phyloP scores from a whole-genome alignment of 306 rosid genomes.

The Trichosanthes truncata region DNA sequence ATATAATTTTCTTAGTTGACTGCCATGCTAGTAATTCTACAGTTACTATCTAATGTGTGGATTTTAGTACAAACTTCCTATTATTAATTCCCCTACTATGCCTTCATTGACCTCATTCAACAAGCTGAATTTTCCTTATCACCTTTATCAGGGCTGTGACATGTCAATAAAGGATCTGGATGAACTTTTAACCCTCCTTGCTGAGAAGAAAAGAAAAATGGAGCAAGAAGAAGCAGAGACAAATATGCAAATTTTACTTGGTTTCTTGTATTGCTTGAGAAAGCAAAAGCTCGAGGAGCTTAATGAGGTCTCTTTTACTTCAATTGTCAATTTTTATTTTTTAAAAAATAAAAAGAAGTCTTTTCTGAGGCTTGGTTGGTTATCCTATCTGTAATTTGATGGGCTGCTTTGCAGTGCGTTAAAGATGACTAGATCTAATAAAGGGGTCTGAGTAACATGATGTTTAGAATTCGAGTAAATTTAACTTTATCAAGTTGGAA shows the following conservation, averaged over 20 bases:
- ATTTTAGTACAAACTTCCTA: not conserved
- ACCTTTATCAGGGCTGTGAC: conserved; percentile 66
- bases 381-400: not conserved
- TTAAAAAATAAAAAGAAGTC: not conserved
- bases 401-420: not conserved
- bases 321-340: not conserved
- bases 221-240: conserved; percentile 97
- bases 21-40: not conserved
- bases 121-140: not conserved
- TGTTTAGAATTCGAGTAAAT: not conserved
- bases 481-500: not conserved
- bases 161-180: conserved; percentile 82
- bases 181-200: conserved; percentile 56
- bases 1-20: not conserved
- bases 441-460: not conserved
- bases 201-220: conserved; percentile 93
- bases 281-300: conserved; percentile 81
- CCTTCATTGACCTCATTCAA: not conserved
- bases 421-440: not conserved
- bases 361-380: not conserved
- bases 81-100: not conserved
- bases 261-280: conserved; percentile 80
- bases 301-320: conserved; percentile 52
- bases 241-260: conserved; percentile 86
- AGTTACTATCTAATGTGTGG: not conserved